Evolutionary conservation across 768 basidiomycete species (phyloP), one percentile per base, ranked within the genome.

Genomic region (Hypholoma sublateritium): DNA sequence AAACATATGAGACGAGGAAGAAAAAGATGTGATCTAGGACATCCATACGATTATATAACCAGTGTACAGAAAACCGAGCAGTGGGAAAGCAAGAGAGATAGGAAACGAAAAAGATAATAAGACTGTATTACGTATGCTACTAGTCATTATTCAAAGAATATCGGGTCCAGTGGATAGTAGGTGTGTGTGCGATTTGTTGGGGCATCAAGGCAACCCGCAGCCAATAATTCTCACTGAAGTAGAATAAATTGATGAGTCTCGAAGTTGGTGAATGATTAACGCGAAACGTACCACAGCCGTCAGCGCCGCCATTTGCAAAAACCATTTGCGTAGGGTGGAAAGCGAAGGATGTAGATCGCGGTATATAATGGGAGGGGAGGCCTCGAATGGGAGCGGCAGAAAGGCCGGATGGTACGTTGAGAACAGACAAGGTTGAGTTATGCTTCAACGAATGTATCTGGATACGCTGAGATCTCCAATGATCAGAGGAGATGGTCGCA

Each of bases 291-390:
- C 83, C 77, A 57, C 74, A 78, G 14, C 91, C 91, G 68, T 93
- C 91, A 49, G 87, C 80, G 43, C 82, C 81, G 8, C 91, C 91
- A 14, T 87, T 68, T 16, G 84, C 89, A 63, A 85, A 89, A 60
- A 94, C 69, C 93, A 94, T 93, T 70, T 95, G 90, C 59, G 84
- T 79, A 12, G 93, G 92, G 67, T 95, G 93, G 79, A 94, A 95
- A 1, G 80, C 77, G 49, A 93, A 72, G 28, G 88, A 86, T 43
- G 83, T 86, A 56, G 72, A 74, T 59, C 85, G 75, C 42, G 85
- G 84, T 54, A 87, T 85, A 65, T 78, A 87, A 8, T 82, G 74
- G 22, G 83, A 85, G 6, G 83, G 81, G 39, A 78, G 66, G 6
- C 74, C 74, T 46, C 85, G 79, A n/a, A 80, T 70, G n/a, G 85